These are phyloP conservation scores for Didymella arachidicola DNA, from an alignment of 2,329 filamentous ascomycete genomes.

Conservation along the genomic window DNA sequence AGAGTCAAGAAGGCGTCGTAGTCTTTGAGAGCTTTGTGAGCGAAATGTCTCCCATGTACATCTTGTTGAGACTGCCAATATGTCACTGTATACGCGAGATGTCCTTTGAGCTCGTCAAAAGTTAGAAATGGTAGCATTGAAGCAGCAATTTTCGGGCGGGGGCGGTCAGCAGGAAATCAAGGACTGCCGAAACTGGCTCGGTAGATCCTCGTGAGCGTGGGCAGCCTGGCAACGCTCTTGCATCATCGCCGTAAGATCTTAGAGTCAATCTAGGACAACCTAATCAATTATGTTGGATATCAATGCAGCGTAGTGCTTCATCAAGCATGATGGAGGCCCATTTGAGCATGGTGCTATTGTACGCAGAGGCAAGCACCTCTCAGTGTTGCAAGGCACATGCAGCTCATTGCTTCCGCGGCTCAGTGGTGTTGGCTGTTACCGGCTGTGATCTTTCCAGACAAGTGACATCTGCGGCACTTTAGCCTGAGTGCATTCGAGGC, in stretches of 20 bases:
- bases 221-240: neutral
- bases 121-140: neutral
- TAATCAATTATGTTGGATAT: slow-evolving; percentile 6
- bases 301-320: neutral
- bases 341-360: neutral
- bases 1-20: neutral
- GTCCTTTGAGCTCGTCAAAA: neutral
- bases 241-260: neutral
- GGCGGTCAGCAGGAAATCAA: neutral
- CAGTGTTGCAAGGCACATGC: neutral
- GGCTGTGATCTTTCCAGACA: neutral
- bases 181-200: slow-evolving; percentile 7
- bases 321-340: neutral
- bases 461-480: neutral
- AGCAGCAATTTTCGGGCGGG: neutral
- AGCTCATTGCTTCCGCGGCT: neutral
- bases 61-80: too few relatives aligned
- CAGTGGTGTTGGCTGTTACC: neutral
- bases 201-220: slow-evolving; percentile 5
- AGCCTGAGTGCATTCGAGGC: neutral
- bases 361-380: neutral
- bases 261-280: neutral
- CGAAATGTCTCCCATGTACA: neutral
- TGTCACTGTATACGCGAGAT: neutral
- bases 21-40: neutral